Evolutionary conservation across 1,139 yeast genomes (phyloP), one percentile per base, ranked within the genome.

Genomic region (Taphrina pruni): DNA sequence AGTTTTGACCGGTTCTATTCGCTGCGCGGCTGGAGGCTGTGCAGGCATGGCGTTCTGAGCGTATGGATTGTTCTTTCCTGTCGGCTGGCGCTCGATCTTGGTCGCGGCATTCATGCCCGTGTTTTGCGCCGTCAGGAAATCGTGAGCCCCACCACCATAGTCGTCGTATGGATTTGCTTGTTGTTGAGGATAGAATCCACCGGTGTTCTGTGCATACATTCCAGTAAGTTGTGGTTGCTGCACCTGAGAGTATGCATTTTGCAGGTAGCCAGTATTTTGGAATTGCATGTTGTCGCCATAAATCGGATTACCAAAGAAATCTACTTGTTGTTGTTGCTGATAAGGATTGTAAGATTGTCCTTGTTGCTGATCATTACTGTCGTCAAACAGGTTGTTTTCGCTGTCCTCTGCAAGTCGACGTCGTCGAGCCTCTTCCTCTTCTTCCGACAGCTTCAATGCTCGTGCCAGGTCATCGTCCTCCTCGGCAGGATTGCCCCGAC

Each of bases 1-100:
- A 0, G 97, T 89, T 74, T 86, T 84, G 76, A 87, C 81, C 1
- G 92, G 90, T 75, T 83, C 84, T 74, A 75, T 77, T 75, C 77
- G 83, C 70, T 79, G 82, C 69, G 61, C 75, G 1, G 78, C 83
- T 20, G 68, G 61, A 11, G 60, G 66, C 70, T 80, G 82, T 67
- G 77, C 81, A 65, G 79, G 75, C 72, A 75, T 73, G 72, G 74
- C 69, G 70, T 76, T 70, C 76, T 86, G 80, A 1, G 97, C 95
- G 79, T 93, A 93, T 67, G 98, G 98, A 78, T 93, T 93, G 79
- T 92, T 92, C 2, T 94, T 85, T 0, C 97, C 97, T 0, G 97
- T 89, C 74, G 86, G 84, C 76, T 87, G 81, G 1, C 92, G 90
- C 75, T 83, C 84, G 74, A 75, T 77, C 58, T 64, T 61, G 57